Base-by-base conservation (phyloP, 2,329 filamentous ascomycete species). In the Cercospora canescens region DNA sequence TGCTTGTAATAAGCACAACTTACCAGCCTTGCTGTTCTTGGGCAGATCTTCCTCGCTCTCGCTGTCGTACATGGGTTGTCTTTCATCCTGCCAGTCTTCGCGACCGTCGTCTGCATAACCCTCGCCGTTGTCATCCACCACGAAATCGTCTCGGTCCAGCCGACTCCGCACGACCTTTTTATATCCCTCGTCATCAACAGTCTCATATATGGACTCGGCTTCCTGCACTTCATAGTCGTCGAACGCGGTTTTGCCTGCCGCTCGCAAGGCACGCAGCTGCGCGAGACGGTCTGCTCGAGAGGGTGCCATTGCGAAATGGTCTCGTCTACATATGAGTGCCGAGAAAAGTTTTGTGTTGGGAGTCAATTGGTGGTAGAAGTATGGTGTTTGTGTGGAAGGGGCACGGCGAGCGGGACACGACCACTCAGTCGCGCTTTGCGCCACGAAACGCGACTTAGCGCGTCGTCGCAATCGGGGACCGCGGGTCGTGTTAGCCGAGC, bases 101-200 rank as follows among this genome's bases (percentile, higher is more conserved):
- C 95, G 90, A 67, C 95, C 95, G 76, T 98, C 95, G 77, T 98
- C 94, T 71, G 93, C 94, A 76, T 99, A 99, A 39, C 95, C 94
- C 77, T 94, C 93, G 75, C 94, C 94, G 82, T 97, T 96, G 81
- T 99, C 95, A 82, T 98, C 95, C 67, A 99, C 94, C 60, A 99
- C 94, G 75, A 99, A 99, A 81, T 99, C 95, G 74, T 99, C 95
- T 75, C 96, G 86, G 76, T 98, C 92, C 60, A 99, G 84, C 55
- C 95, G 90, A 63, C 90, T 88, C 48, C 95, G 88, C 14, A 99
- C 93, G 71, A 98, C 90, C 78, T 96, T 96, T 83, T 97, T 97
- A 84, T 99, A 99, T 60, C 92, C 91, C 75, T 95, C 94, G 75
- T 99, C 95, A 76, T 98, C 94, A 56, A 99, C 93, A 75, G 96